These are phyloP conservation scores for Calonectria ilicicola DNA, from an alignment of 2,329 filamentous ascomycete species.

Conservation along the genomic window DNA sequence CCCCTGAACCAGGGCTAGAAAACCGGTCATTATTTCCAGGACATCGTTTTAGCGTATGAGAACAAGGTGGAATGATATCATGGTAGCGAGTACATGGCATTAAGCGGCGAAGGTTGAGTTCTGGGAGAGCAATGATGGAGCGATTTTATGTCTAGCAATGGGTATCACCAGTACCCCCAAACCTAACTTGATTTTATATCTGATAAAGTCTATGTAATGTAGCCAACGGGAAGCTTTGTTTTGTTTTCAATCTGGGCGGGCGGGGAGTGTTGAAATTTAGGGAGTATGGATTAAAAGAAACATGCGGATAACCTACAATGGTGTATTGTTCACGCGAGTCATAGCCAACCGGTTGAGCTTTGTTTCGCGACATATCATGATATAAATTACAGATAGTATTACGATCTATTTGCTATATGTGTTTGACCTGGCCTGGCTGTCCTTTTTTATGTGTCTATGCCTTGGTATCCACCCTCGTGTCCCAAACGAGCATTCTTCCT, in stretches of 20 bases:
- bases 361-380: background rate
- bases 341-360: background rate
- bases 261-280: constrained; percentile 30
- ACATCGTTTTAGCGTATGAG: constrained; percentile 12
- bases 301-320: constrained; percentile 18
- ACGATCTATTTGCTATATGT: background rate
- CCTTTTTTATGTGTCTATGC: constrained; percentile 3
- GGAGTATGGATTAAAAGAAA: constrained; percentile 38
- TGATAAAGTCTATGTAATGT: constrained; percentile 43
- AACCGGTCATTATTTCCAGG: background rate
- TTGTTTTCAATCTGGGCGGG: constrained; percentile 34
- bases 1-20: constrained; percentile 22
- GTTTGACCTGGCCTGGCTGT: background rate
- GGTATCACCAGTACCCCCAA: constrained; percentile 25
- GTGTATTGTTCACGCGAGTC: background rate
- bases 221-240: constrained; percentile 22
- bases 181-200: constrained; percentile 31
- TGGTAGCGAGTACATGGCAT: constrained; percentile 24
- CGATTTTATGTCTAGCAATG: constrained; percentile 20
- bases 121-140: constrained; percentile 26
- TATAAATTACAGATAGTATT: constrained; percentile 12
- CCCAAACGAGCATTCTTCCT: constrained; percentile 72
- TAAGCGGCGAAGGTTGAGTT: constrained; percentile 23
- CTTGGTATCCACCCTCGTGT: constrained; percentile 54
- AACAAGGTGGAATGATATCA: constrained; percentile 9